Evolutionary conservation across 768 basidiomycete species (phyloP).

Genomic region (Boletus tylopilopsis): DNA sequence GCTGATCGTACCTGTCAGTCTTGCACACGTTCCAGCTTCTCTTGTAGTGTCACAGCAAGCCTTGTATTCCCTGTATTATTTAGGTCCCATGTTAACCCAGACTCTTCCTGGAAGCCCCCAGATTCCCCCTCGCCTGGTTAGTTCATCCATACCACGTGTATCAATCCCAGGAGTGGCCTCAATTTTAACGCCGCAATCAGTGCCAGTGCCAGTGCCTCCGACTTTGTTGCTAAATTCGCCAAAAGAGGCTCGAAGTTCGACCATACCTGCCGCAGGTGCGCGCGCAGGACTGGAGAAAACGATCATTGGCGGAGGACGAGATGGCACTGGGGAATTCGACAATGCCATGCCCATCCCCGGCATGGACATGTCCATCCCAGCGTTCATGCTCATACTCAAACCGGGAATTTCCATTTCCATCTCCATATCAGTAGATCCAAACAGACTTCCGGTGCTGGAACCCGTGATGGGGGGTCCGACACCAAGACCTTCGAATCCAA

Average conservation of each 20-base stretch:
- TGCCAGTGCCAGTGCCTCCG: slow-evolving; percentile 12
- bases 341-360: slow-evolving; percentile 27
- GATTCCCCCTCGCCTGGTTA: slow-evolving; percentile 66
- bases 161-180: slow-evolving; percentile 41
- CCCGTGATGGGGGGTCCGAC: slow-evolving; percentile 22
- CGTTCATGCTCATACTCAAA: slow-evolving; percentile 33
- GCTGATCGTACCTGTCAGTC: background rate
- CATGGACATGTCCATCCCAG: slow-evolving; percentile 29
- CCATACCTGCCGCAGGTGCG: slow-evolving; percentile 58
- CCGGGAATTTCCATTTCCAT: slow-evolving; percentile 36
- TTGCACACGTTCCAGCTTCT: background rate
- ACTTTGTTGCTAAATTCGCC: slow-evolving; percentile 38
- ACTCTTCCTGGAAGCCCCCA: slow-evolving; percentile 67
- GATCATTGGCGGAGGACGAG: slow-evolving; percentile 47
- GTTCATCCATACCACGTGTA: slow-evolving; percentile 59
- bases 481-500: slow-evolving; percentile 26
- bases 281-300: slow-evolving; percentile 66
- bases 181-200: slow-evolving; percentile 24
- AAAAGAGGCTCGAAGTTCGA: slow-evolving; percentile 61
- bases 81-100: slow-evolving; percentile 35
- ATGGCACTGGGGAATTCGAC: slow-evolving; percentile 33
- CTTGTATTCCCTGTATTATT: slow-evolving; percentile 5
- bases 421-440: slow-evolving; percentile 30
- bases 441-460: slow-evolving; percentile 26
- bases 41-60: background rate